These are phyloP conservation scores for Pinus taeda DNA, from an alignment of 75 land plant genomes.

Conservation along the genomic window DNA sequence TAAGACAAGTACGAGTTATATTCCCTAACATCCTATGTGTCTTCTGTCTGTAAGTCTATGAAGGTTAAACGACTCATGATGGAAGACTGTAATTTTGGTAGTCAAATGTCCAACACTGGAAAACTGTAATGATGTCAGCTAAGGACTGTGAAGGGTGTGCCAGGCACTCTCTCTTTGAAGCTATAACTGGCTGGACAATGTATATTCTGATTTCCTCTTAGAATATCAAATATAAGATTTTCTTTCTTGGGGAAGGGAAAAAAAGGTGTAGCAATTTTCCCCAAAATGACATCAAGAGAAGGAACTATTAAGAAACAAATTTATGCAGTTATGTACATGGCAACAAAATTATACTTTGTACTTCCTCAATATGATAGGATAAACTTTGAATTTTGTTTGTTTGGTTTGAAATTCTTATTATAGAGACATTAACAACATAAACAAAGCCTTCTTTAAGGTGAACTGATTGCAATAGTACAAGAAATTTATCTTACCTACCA, in stretches of 20 bases:
- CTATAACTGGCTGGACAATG: too few relatives aligned
- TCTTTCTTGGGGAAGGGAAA: not conserved
- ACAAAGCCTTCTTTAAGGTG: not conserved
- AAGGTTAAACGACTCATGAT: too few relatives aligned
- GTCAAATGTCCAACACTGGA: too few relatives aligned
- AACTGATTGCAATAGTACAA: not conserved
- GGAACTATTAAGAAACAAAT: not conserved
- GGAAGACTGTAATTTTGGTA: too few relatives aligned
- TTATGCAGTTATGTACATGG: not conserved
- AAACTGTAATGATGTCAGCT: too few relatives aligned
- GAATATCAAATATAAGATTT: too few relatives aligned
- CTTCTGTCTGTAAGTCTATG: too few relatives aligned
- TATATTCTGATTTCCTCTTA: too few relatives aligned
- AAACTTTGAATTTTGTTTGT: not conserved
- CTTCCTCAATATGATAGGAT: not conserved
- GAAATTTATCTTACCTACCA: slow-evolving; percentile 49
- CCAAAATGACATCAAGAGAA: not conserved
- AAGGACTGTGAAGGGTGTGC: too few relatives aligned
- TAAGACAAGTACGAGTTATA: too few relatives aligned
- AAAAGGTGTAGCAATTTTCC: not conserved
- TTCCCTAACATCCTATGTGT: too few relatives aligned
- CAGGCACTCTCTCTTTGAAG: too few relatives aligned
- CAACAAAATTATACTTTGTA: not conserved
- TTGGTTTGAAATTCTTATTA: not conserved
- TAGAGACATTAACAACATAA: not conserved